A percentile compares a stretch with the other conserved stretches of the same genome.
Conservation (phyloP, 805 yeast species). For the Candida chilensis region DNA sequence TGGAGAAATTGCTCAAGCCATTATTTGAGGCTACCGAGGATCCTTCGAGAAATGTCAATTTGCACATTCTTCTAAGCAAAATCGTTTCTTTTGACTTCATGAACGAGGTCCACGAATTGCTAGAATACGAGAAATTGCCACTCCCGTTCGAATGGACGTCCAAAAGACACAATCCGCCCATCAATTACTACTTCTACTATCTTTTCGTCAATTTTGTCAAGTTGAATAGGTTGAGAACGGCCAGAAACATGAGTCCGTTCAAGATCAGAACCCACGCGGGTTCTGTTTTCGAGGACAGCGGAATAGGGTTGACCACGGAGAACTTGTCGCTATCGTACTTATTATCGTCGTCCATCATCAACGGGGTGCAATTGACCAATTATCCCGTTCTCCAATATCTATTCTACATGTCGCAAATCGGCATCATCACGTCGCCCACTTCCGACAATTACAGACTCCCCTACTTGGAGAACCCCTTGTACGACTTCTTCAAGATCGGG, state of each 20-base stretch:
- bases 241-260: conserved; percentile 6
- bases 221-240: conserved; percentile 9
- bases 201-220: conserved; percentile 12
- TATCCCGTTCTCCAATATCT: conserved; percentile 12
- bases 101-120: conserved; percentile 9
- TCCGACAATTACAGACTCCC: conserved; percentile 6
- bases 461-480: conserved; percentile 10
- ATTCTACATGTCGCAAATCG: conserved; percentile 14
- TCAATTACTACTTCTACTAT: conserved; percentile 26
- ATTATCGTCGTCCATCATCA: conserved; percentile 9
- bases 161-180: conserved; percentile 25
- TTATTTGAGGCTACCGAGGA: conserved; percentile 14
- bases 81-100: conserved; percentile 20
- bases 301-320: conserved; percentile 13
- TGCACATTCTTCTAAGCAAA: conserved; percentile 18
- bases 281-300: conserved; percentile 9
- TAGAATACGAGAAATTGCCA: conserved; percentile 9
- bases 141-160: conserved; percentile 8
- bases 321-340: conserved; percentile 7
- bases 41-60: conserved; percentile 10
- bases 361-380: conserved; percentile 10
- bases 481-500: conserved; percentile 12
- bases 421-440: conserved; percentile 14
- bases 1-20: conserved; percentile 19
- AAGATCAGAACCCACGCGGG: conserved; percentile 11